Conservation (phyloP, 2,329 filamentous ascomycete species). For the Cercospora nicotianae region DNA sequence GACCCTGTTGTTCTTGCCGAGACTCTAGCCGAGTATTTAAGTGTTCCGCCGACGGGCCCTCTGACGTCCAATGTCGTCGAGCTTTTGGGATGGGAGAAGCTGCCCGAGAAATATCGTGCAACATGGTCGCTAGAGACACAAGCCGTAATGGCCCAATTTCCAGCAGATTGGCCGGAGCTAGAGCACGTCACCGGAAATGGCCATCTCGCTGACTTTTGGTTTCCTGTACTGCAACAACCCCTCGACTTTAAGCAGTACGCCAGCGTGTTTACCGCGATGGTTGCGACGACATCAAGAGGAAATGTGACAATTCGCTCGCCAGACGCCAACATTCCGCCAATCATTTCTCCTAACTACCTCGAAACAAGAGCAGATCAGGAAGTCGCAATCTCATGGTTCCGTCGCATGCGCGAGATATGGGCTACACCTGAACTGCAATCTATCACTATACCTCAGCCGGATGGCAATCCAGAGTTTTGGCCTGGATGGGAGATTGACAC, state of each 20-base stretch:
- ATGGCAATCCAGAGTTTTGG: not conserved
- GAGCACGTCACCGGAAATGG: not conserved
- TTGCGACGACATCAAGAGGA: too few species aligned
- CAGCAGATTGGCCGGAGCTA: constrained; percentile 2
- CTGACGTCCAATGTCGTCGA: not conserved
- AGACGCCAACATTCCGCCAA: not conserved
- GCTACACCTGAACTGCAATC: not conserved
- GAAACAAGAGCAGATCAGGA: not conserved
- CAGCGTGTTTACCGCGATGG: too few species aligned
- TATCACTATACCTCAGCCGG: not conserved
- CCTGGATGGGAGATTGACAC: not conserved
- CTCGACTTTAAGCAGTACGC: too few species aligned
- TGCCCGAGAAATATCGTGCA: not conserved
- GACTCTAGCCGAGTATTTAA: not conserved
- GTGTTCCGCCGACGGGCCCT: not conserved
- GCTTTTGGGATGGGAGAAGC: constrained; percentile 1
- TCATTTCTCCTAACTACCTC: not conserved
- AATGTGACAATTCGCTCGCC: not conserved
- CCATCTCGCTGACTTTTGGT: not conserved
- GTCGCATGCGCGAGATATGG: constrained; percentile 5
- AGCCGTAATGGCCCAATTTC: not conserved
- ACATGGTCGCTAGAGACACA: not conserved
- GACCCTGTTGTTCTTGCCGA: not conserved
- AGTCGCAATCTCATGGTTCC: not conserved
- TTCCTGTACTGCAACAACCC: not conserved